Evolutionary conservation across 345 rosid species (phyloP).

Genomic region (Brassica carinata): DNA sequence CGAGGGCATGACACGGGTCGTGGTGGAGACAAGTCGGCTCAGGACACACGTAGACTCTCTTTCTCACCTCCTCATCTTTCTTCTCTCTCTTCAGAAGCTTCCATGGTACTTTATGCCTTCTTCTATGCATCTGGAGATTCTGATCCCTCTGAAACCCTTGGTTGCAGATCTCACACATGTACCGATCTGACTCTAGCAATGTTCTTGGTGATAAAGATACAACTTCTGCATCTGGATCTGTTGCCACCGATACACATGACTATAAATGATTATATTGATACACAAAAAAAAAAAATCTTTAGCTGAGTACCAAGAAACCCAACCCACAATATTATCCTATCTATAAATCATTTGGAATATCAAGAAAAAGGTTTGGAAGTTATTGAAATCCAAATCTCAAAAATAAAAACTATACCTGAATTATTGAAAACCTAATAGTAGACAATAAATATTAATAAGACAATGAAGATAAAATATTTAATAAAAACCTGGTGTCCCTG

Average conservation of each 20-base stretch:
- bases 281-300: neutral
- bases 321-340: neutral
- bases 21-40: conserved; percentile 93
- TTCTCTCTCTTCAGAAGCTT: conserved; percentile 87
- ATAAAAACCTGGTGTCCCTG: conserved; percentile 81
- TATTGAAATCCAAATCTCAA: neutral
- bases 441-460: neutral
- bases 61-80: conserved; percentile 55
- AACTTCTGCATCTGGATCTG: conserved; percentile 98
- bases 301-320: neutral
- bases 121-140: conserved; percentile 95
- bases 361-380: neutral
- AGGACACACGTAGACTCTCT: conserved; percentile 90
- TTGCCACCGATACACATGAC: conserved; percentile 4
- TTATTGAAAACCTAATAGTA: conserved; percentile 18
- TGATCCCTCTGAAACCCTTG: conserved; percentile 98
- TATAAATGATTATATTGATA: neutral
- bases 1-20: conserved; percentile 91
- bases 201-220: conserved; percentile 89
- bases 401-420: neutral
- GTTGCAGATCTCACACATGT: conserved; percentile 97
- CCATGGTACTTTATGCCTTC: conserved; percentile 98
- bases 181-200: conserved; percentile 86
- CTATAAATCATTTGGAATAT: conserved; percentile 3
- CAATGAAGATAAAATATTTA: neutral